These are phyloP conservation scores for Pezicula radicicola DNA, from an alignment of 2,329 filamentous ascomycete species.

Conservation along the genomic window DNA sequence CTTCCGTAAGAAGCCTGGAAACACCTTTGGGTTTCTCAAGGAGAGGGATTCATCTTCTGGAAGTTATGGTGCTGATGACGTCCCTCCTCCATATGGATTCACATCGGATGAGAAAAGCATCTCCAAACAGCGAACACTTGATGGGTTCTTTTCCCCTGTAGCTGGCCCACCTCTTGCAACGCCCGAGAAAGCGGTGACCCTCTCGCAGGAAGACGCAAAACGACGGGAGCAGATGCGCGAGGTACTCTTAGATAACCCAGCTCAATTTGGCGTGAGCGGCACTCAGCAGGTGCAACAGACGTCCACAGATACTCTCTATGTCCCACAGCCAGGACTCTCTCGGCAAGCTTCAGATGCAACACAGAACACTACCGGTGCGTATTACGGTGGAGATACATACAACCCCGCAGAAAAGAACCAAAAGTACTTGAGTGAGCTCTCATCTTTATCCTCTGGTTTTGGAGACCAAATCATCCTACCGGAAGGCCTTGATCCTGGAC, in stretches of 20 bases:
- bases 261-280: conserved; percentile 9
- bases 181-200: conserved; percentile 8
- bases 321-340: background rate
- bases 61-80: background rate
- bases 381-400: conserved; percentile 17
- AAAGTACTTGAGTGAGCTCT: conserved; percentile 39
- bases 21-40: conserved; percentile 22
- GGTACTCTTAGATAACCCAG: conserved; percentile 10
- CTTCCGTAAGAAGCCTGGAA: conserved; percentile 5
- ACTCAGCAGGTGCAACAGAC: conserved; percentile 7
- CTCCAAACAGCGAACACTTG: conserved; percentile 9
- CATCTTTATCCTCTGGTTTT: conserved; percentile 62
- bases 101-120: conserved; percentile 13
- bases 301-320: conserved; percentile 10
- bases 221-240: conserved; percentile 9
- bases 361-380: conserved; percentile 13
- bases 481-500: conserved; percentile 35
- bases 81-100: conserved; percentile 11
- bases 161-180: conserved; percentile 9
- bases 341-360: conserved; percentile 9
- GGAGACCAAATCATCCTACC: conserved; percentile 54
- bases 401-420: conserved; percentile 17
- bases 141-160: conserved; percentile 13
- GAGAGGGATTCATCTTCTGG: conserved; percentile 8
- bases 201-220: conserved; percentile 10